Percentiles rank a stretch among this genome's conserved stretches.
Evolutionary conservation across 164 flowering plant species (phyloP).

Genomic region (Berberis vulgaris): DNA sequence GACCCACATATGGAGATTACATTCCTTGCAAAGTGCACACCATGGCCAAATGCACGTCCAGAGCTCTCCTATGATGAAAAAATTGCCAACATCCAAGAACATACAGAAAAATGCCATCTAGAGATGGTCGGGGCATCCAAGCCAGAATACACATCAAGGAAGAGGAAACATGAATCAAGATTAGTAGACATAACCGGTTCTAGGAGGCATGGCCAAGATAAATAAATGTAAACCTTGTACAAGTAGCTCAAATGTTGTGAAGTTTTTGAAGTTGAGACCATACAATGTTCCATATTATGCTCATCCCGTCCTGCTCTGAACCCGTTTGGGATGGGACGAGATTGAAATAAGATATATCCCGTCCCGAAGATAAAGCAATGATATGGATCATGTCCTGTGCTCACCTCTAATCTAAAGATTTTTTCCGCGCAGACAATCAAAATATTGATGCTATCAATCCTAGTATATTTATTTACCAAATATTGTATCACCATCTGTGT

Average conservation of each 20-base stretch:
- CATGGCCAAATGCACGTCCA: constrained; percentile 95
- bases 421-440: too few relatives aligned
- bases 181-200: constrained; percentile 30
- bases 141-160: constrained; percentile 40
- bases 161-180: constrained; percentile 54
- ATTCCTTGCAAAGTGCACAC: constrained; percentile 85
- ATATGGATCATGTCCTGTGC: too few relatives aligned
- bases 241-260: neutral
- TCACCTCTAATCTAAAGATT: too few relatives aligned
- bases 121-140: constrained; percentile 30
- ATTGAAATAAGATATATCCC: too few relatives aligned
- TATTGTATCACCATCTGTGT: too few relatives aligned
- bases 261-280: neutral
- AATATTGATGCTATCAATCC: too few relatives aligned
- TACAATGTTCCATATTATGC: too few relatives aligned
- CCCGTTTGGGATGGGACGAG: too few relatives aligned
- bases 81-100: constrained; percentile 24
- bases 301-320: too few relatives aligned
- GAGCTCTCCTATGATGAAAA: constrained; percentile 56
- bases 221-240: constrained; percentile 5
- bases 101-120: constrained; percentile 36
- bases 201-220: constrained; percentile 22
- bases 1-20: constrained; percentile 86
- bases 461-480: too few relatives aligned
- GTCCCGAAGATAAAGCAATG: too few relatives aligned